Base-by-base conservation (phyloP, 257 asterid species). In the Osmanthus fragrans region DNA sequence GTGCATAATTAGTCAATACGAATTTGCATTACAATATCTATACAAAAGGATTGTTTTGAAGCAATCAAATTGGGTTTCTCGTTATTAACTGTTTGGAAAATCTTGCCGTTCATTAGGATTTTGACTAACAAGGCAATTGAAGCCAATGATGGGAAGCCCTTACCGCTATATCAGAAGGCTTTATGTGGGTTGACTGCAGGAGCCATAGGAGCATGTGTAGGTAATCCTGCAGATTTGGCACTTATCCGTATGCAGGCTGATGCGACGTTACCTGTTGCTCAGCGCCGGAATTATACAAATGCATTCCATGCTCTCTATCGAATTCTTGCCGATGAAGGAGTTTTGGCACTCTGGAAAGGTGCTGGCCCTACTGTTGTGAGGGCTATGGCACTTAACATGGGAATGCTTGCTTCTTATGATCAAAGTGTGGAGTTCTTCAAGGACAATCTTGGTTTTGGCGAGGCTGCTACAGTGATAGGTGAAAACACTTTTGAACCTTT, bases 161-260 rank as follows among this genome's bases (percentile, higher is more conserved):
- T 95, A 15, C 98, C 99, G 39, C 88, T 95, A 25, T 90, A 95
- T 77, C 98, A 95, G 86, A 95, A 95, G 84, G 99, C 99, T 73
- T 73, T 93, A 27, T 95, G 99, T 86, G 99, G 99, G 80, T 76
- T 95, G 82, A 93, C 95, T 51, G 99, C 99, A 12, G 99, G 99
- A 79, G 99, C 99, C 56, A 93, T 95, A 70, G 99, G 99, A 77
- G 96, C 99, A 74, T 73, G 76, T 73, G 86, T 95, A 5, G 99
- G 99, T 45, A 95, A 94, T 79, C 99, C 99, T 34, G 97, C 98
- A 34, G 99, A 95, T 79, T 80, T 95, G 82, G 98, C 99, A 15
- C 99, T 95, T 85, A 89, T 95, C 66, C 96, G 98, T 42, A 95
- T 95, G 99, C 99, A 95, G 86, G 99, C 99, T 21, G 99, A 95